Percentiles rank a stretch among this genome's conserved stretches.
Evolutionary conservation across 257 asterid genomes (phyloP).

Genomic region (Ajuga chamaepitys): DNA sequence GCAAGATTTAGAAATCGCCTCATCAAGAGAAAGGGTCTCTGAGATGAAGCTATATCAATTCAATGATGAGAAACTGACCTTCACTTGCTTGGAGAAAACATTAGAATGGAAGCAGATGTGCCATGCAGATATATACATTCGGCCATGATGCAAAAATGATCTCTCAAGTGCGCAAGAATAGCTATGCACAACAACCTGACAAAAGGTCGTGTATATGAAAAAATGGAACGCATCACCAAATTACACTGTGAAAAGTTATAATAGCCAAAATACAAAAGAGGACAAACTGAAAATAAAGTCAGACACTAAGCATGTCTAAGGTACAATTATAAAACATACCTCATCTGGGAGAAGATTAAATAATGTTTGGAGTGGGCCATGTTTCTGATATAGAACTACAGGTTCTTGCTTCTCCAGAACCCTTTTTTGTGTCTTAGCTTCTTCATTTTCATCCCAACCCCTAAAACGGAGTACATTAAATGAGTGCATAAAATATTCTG

Average conservation of each 20-base stretch:
- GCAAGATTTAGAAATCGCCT: neutral
- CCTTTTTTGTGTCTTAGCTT: constrained; percentile 40
- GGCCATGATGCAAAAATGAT: constrained; percentile 89
- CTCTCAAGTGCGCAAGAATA: constrained; percentile 96
- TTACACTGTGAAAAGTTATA: neutral
- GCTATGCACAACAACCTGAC: constrained; percentile 87
- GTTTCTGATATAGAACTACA: constrained; percentile 59
- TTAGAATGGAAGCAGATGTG: constrained; percentile 94
- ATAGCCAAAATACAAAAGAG: neutral
- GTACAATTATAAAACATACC: constrained; percentile 32
- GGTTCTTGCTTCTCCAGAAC: constrained; percentile 48
- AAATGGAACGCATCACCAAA: constrained; percentile 5
- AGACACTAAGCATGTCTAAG: constrained; percentile 8
- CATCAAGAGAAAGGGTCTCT: neutral
- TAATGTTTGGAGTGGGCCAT: constrained; percentile 84
- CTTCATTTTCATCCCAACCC: constrained; percentile 53
- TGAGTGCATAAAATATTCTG: constrained; percentile 3
- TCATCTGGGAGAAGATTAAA: constrained; percentile 84
- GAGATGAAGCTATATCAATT: neutral
- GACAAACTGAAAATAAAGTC: neutral
- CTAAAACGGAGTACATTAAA: constrained; percentile 27
- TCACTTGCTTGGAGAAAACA: constrained; percentile 88
- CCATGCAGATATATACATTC: constrained; percentile 79
- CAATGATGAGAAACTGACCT: constrained; percentile 39
- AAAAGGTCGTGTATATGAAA: constrained; percentile 15